These are phyloP conservation scores for Durusdinium trenchii DNA, from an alignment of 73 alveolate species.

Conservation along the genomic window DNA sequence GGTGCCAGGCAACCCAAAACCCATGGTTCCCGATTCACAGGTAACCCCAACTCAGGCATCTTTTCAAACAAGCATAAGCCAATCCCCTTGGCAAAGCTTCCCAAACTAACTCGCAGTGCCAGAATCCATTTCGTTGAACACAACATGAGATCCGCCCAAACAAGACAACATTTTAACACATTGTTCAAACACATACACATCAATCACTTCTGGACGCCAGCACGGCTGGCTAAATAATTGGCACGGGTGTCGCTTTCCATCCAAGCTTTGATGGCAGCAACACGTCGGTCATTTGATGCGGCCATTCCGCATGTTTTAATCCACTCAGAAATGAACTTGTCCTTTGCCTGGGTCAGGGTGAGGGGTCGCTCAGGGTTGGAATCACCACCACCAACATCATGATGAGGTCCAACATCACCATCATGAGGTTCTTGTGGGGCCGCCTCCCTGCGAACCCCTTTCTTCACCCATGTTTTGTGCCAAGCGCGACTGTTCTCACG, in stretches of 20 bases:
- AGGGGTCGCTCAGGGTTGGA: background rate
- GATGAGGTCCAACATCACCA: too few relatives aligned
- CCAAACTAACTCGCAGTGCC: too few relatives aligned
- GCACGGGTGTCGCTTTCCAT: background rate
- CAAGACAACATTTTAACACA: too few relatives aligned
- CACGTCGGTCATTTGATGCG: background rate
- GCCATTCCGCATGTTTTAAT: background rate
- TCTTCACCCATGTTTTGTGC: background rate
- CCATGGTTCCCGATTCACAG: too few relatives aligned
- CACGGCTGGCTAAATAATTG: slow-evolving; percentile 9
- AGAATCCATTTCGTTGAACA: too few relatives aligned
- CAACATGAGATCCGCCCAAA: too few relatives aligned
- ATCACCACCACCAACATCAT: background rate
- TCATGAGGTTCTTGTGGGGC: too few relatives aligned
- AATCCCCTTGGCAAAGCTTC: too few relatives aligned
- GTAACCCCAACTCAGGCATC: too few relatives aligned
- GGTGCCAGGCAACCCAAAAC: too few relatives aligned
- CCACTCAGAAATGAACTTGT: background rate
- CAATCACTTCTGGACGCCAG: slow-evolving; percentile 29
- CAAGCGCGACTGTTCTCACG: background rate
- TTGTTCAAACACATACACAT: too few relatives aligned
- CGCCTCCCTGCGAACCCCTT: background rate
- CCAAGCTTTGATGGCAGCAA: background rate
- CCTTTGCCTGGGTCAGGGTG: background rate
- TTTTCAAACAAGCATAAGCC: too few relatives aligned